Conservation (phyloP, 169 alveolate genomes). For the Plasmodium relictum region DNA sequence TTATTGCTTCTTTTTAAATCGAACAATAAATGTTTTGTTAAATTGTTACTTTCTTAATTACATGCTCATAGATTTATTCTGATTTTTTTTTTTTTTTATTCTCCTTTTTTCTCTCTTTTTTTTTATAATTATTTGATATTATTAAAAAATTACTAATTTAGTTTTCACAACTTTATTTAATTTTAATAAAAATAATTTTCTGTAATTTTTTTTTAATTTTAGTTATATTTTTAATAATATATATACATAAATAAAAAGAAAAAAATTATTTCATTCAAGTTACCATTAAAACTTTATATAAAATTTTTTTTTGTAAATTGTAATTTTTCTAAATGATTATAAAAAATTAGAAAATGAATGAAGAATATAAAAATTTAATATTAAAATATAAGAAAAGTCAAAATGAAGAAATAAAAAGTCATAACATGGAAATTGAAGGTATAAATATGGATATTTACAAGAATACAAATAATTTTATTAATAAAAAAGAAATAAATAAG, state of each 20-base stretch:
- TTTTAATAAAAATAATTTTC: not conserved
- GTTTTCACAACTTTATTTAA: not conserved
- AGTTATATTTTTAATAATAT: not conserved
- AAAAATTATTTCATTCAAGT: no score
- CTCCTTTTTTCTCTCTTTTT: not conserved
- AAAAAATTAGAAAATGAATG: slow-evolving; percentile 2
- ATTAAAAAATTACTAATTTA: not conserved
- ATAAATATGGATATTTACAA: not conserved
- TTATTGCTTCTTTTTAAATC: not conserved
- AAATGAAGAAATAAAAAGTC: not conserved
- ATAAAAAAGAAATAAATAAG: not conserved
- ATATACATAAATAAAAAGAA: not conserved
- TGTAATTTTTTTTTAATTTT: not conserved
- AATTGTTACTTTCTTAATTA: not conserved
- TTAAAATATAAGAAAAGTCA: not conserved
- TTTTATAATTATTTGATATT: not conserved
- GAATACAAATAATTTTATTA: not conserved
- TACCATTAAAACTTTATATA: no score
- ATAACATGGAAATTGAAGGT: not conserved
- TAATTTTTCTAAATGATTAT: not conserved
- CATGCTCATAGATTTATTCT: not conserved
- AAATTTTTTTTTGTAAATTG: not conserved
- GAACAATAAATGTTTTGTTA: not conserved
- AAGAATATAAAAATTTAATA: not conserved
- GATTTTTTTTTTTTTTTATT: not conserved